Evolutionary conservation across 2,329 filamentous ascomycete species (phyloP), one percentile per base, ranked within the genome.

Genomic region (Cladophialophora psammophila): DNA sequence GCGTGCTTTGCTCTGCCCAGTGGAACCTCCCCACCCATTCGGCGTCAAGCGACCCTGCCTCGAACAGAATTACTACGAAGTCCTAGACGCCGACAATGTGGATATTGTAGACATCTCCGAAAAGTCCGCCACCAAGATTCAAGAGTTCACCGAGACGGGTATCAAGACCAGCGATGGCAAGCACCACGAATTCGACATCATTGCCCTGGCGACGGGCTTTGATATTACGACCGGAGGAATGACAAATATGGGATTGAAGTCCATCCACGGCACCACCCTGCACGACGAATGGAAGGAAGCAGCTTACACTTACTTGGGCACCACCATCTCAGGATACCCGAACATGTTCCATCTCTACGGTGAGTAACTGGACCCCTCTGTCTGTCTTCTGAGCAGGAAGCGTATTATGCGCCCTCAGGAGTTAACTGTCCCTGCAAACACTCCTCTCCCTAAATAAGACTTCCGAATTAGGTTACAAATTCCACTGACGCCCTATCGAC

Each of bases 291-390:
- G 80, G 69, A 72, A 71, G 31, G 65, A 75, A 0, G 77, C 77
- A 0, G 76, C 77, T 4, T 71, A 73, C 36, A 79, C 79, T 0
- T 82, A 79, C 63, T 69, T 85, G 1, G 83, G 82, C 1, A 76
- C 80, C 34, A 77, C 77, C 0, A 76, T 79, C 9, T 69, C 76
- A n/a, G 76, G 77, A 3, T 83, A 82, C 66, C 81, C 82, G 0
- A 86, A 86, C 56, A 78, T 84, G 78, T 84, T 85, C 75, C 81
- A 81, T 65, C 71, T 84, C 26, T 65, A 87, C 71, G 86, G 86
- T 50, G 18, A 26, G 45, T 26, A 4, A 1, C 13, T 5, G 5
- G 40, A 42, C 15, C 15, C 10, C 5, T 5, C 5, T 5, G 38
- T 13, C 5, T 3, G 26, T 26, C 26, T 26, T 26, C 26, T 26